Conservation (phyloP, 441 rosid genomes). For the Hypseocharis bilobata region DNA sequence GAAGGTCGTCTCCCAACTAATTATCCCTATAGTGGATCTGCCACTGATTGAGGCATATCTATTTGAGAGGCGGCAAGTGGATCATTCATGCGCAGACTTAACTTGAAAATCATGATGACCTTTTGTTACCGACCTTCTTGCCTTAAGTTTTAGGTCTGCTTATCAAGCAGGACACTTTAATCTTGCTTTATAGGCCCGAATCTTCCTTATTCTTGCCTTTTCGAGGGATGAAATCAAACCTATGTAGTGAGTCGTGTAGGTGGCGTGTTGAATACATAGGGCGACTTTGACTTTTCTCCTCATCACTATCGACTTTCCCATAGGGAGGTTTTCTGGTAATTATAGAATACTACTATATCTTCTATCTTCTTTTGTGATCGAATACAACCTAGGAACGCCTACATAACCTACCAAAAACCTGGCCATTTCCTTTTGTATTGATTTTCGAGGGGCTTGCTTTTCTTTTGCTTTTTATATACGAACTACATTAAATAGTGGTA, state of each 20-base stretch:
- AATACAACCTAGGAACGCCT: background rate
- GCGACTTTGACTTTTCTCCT: background rate
- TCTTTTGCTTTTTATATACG: too few species aligned
- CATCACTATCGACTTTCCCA: background rate
- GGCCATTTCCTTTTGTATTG: too few species aligned
- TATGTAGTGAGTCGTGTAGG: background rate
- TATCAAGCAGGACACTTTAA: background rate
- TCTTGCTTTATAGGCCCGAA: background rate
- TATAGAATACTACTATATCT: background rate
- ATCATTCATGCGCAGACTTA: background rate
- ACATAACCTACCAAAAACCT: background rate
- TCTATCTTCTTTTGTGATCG: background rate
- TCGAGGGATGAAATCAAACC: background rate
- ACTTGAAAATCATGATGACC: background rate
- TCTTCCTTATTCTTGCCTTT: background rate
- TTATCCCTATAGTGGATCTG: background rate
- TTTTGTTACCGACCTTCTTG: background rate
- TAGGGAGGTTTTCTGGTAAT: background rate
- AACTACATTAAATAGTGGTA: too few species aligned
- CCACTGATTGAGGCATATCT: background rate
- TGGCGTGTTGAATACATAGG: background rate
- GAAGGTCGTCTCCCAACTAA: background rate
- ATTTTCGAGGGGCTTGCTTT: too few species aligned
- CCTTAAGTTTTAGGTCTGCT: background rate
- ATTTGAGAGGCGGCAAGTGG: background rate